These are phyloP conservation scores for Saccharomyces hybrid DNA, from an alignment of 1,139 yeast genomes.

Conservation along the genomic window DNA sequence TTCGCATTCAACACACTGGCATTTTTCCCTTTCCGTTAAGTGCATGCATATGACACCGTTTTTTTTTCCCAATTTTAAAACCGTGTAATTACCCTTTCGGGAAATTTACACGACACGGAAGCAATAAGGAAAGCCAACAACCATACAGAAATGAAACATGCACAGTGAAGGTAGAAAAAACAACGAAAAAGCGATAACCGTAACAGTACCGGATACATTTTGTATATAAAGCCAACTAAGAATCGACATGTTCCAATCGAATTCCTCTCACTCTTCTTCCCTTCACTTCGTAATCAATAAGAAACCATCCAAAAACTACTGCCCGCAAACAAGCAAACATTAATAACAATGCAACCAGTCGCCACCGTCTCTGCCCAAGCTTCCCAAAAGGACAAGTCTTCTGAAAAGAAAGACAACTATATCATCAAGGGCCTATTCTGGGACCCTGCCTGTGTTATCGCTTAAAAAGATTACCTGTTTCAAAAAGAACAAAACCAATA, in stretches of 20 bases:
- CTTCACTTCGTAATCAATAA: neutral
- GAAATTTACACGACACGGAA: neutral
- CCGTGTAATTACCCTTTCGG: neutral
- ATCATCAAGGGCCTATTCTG: slow-evolving; percentile 22
- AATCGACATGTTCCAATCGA: too few species aligned
- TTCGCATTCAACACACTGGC: too few species aligned
- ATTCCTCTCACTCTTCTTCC: too few species aligned
- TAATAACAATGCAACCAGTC: slow-evolving; percentile 23
- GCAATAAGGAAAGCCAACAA: neutral
- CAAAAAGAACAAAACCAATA: neutral
- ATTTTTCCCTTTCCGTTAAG: neutral
- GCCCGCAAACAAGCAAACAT: too few species aligned
- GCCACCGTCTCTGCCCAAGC: slow-evolving; percentile 15
- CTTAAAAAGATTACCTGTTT: slow-evolving; percentile 5
- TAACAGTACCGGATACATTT: too few species aligned
- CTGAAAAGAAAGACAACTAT: slow-evolving; percentile 29
- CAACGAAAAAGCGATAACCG: neutral
- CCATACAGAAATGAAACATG: neutral
- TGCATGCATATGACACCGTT: neutral
- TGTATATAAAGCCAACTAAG: too few species aligned
- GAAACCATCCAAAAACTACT: too few species aligned
- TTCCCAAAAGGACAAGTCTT: slow-evolving; percentile 22
- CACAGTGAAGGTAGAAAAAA: neutral
- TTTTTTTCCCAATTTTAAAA: neutral
- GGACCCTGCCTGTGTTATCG: slow-evolving; percentile 27